Evolutionary conservation across 495 filamentous ascomycete species (phyloP).

Genomic region (Viridothelium virens): DNA sequence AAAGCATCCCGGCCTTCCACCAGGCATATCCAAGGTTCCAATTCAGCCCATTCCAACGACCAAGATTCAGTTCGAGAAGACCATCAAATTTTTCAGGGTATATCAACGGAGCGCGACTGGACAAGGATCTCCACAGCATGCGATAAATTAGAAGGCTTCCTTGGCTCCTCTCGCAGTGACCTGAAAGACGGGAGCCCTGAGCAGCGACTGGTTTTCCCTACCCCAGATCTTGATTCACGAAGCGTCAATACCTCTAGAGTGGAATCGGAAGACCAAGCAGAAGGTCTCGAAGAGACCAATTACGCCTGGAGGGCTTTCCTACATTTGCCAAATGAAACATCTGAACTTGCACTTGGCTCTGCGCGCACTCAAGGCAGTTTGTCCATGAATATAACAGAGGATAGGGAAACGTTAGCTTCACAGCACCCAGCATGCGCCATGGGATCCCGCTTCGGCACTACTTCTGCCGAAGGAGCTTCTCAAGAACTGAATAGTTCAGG

Average conservation of each 20-base stretch:
- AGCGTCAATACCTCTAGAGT: neutral
- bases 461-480: neutral
- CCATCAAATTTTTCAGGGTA: neutral
- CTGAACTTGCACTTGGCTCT: neutral
- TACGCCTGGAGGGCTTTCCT: neutral
- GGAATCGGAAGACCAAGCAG: neutral
- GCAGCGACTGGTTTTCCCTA: too few species aligned
- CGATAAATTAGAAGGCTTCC: too few species aligned
- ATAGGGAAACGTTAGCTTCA: neutral
- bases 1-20: neutral
- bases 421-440: neutral
- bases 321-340: neutral
- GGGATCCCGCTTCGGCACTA: too few species aligned
- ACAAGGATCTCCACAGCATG: too few species aligned
- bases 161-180: too few species aligned
- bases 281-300: neutral
- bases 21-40: neutral
- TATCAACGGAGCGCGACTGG: too few species aligned
- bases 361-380: neutral
- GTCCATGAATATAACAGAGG: neutral
- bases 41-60: neutral
- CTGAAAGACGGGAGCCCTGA: too few species aligned
- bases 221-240: neutral
- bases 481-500: too few species aligned
- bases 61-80: neutral